These are phyloP conservation scores for Theobroma cacao DNA, from an alignment of 345 rosid species.

Conservation along the genomic window DNA sequence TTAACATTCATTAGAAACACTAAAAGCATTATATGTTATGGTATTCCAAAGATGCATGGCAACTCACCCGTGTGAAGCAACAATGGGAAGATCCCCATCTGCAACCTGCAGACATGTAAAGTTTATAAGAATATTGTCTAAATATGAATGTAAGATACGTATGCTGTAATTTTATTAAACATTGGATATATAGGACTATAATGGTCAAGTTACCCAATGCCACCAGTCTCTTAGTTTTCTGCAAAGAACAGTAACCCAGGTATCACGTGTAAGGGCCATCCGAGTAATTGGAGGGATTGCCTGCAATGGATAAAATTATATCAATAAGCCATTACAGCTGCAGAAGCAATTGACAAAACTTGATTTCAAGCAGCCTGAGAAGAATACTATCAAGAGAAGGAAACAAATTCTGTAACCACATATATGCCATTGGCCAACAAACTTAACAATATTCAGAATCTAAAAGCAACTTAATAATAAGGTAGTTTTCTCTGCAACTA, in stretches of 20 bases:
- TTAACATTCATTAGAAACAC: conserved; percentile 30
- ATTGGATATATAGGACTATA: not conserved
- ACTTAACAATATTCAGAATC: not conserved
- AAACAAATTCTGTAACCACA: not conserved
- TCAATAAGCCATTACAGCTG: not conserved
- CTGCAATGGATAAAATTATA: not conserved
- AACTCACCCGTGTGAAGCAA: conserved; percentile 96
- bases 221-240: conserved; percentile 98
- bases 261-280: conserved; percentile 95
- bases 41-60: conserved; percentile 3
- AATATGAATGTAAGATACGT: not conserved
- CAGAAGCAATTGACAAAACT: not conserved
- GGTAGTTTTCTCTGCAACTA: not conserved
- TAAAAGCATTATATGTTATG: conserved; percentile 6
- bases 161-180: not conserved
- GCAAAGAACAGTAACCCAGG: conserved; percentile 98
- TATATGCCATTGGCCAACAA: not conserved
- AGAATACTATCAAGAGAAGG: not conserved
- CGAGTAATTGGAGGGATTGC: conserved; percentile 48
- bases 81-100: conserved; percentile 94
- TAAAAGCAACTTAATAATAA: not conserved
- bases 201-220: conserved; percentile 76
- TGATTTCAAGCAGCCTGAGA: not conserved
- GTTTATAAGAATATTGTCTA: not conserved
- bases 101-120: conserved; percentile 64